Conservation (phyloP, 257 asterid genomes). For the Orobanche coerulescens region DNA sequence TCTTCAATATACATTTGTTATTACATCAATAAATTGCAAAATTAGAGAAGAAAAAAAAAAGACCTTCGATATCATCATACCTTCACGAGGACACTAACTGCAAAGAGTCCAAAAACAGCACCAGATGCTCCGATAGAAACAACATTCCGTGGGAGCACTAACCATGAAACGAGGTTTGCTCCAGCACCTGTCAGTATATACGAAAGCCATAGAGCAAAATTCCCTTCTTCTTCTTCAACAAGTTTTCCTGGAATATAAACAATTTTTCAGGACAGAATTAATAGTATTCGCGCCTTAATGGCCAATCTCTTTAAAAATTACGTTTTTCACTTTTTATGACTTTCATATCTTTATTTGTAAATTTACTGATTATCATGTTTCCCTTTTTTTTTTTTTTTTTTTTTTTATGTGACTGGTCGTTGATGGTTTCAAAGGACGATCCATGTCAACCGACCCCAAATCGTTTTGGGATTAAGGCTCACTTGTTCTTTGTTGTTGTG, state of each 20-base stretch:
- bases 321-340: too few relatives aligned
- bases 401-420: too few relatives aligned
- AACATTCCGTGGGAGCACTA: conserved; percentile 82
- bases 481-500: too few relatives aligned
- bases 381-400: too few relatives aligned
- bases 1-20: background rate
- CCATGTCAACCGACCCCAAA: too few relatives aligned
- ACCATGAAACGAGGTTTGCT: conserved; percentile 93
- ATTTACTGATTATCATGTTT: too few relatives aligned
- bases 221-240: conserved; percentile 98
- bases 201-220: conserved; percentile 86
- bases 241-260: conserved; percentile 57
- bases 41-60: background rate
- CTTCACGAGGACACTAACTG: conserved; percentile 92
- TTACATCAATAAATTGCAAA: background rate
- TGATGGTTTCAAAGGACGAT: too few relatives aligned
- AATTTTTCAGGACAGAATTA: background rate
- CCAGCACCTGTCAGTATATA: conserved; percentile 90
- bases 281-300: background rate
- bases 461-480: too few relatives aligned
- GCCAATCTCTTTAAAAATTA: background rate
- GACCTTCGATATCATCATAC: conserved; percentile 24
- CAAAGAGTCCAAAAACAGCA: conserved; percentile 95
- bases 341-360: too few relatives aligned
- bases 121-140: conserved; percentile 98